Base-by-base conservation (phyloP, 495 filamentous ascomycete genomes). In the Pyrenula massariospora region DNA sequence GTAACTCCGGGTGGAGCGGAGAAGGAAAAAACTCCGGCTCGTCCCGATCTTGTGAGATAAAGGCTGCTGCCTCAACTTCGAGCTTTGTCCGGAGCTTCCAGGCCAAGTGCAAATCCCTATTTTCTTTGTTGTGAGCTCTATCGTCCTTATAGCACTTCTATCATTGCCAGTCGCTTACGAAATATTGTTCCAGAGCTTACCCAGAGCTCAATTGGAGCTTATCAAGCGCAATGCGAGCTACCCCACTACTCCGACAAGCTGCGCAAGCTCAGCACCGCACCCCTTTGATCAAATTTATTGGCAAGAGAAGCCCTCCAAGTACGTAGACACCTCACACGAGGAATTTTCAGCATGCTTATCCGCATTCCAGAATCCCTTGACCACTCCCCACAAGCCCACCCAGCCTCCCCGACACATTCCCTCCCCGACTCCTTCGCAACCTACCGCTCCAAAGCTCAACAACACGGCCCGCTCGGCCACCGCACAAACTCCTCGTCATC, bases 401-500 rank as follows among this genome's bases (percentile, higher is more conserved):
- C 83, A 25, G 79, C 82, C 49, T 83, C 86, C 50, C 88, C 89
- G 63, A 62, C 78, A 2, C 63, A 75, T 36, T 52, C 62, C 51
- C 78, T 86, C 20, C 84, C 84, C 47, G 78, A 84, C 61, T 86
- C 86, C 50, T 98, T 98, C 77, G 89, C 89, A 58, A 75, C 83
- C 62, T 98, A 98, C 81, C 85, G 93, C 64, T 81, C 85, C 67
- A 89, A 89, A 71, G 94, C 92, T 23, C 87, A 90, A 70, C 92
- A 96, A 68, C 91, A 96, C 70, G 93, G 93, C 21, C 93, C 93
- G 10, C 83, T 97, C 52, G 66, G 65, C 53, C 66, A 68, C 50
- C 3, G 12, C 8, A 22, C 52, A 2, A 25, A 42, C 0, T 24
- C 56, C 10, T 58, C 57, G 12, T 1, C 54, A 1, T 47, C 61